Conservation (phyloP, 1,139 yeast species). For the Scheffersomyces parashehatae region DNA sequence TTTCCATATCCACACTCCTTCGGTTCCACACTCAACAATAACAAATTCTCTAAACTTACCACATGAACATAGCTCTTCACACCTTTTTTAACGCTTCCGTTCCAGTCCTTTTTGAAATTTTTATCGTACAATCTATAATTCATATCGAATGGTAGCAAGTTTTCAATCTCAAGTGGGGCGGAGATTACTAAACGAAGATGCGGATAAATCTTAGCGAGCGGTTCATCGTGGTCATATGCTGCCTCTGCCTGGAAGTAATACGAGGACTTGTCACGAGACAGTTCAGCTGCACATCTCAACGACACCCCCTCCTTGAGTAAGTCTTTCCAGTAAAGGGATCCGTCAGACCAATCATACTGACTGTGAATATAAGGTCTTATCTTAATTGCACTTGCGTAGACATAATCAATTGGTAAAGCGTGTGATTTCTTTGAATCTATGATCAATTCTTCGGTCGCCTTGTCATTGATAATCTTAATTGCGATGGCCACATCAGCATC, state of each 20-base stretch:
- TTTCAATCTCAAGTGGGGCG: constrained; percentile 86
- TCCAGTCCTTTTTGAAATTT: constrained; percentile 70
- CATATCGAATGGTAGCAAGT: constrained; percentile 80
- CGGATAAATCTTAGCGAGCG: constrained; percentile 76
- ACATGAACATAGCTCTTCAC: constrained; percentile 74
- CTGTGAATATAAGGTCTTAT: constrained; percentile 61
- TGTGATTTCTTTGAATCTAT: constrained; percentile 56
- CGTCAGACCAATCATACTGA: constrained; percentile 67
- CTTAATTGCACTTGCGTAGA: constrained; percentile 56
- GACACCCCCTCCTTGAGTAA: constrained; percentile 55
- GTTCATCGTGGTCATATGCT: constrained; percentile 60
- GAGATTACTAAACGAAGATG: constrained; percentile 77
- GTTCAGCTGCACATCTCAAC: constrained; percentile 56
- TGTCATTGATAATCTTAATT: constrained; percentile 29
- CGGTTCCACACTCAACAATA: constrained; percentile 74
- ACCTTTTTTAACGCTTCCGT: constrained; percentile 62
- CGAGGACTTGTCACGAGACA: constrained; percentile 37
- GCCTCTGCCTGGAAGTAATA: constrained; percentile 80
- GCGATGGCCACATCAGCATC: constrained; percentile 64
- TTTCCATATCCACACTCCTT: constrained; percentile 60
- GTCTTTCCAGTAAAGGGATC: constrained; percentile 64
- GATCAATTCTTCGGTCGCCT: constrained; percentile 23
- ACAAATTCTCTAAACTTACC: constrained; percentile 68
- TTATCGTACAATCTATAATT: constrained; percentile 78
- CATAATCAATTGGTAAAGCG: constrained; percentile 74